Base-by-base conservation (phyloP, 139 green algal species). In the Desmodesmus armatus region DNA sequence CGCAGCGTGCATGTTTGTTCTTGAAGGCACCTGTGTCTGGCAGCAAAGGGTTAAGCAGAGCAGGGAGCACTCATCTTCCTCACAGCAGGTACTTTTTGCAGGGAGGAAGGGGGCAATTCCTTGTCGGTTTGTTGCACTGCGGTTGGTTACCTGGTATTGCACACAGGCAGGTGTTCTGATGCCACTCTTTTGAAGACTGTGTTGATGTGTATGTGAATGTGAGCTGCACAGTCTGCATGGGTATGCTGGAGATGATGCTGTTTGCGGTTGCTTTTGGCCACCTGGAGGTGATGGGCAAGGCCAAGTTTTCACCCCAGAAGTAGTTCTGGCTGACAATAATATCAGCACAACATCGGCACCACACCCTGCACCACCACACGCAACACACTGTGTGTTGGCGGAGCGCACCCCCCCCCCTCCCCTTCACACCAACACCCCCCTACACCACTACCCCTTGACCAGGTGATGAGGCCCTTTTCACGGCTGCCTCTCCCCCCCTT, bases 221-320 rank as follows among this genome's bases (percentile, higher is more conserved):
- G 1, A 62, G 3, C 43, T 58, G 13, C 41, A 23, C 77, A 93
- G 0, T 67, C 44, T 63, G 90, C 89, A 58, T n/a, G n/a, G n/a
- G n/a, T n/a, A n/a, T n/a, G n/a, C n/a, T n/a, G n/a, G n/a, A n/a
- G n/a, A n/a, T n/a, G 84, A 66, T 73, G n/a, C 75, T 97, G 63
- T 97, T 90, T 85, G 78, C 92, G 2, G 80, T 86, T 15, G 84
- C 27, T 33, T 41, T 17, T 78, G 27, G 90, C 0, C 43, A 92
- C 40, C 87, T 99, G 27, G 93, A 99, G 58, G 89, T 95, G 49
- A 99, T 99, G 97, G 97, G 96, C 83, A 99, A 99, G 88, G 81
- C 70, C 74, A 79, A 43, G 33, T 89, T 93, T 82, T 89, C 85
- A n/a, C n/a, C n/a, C n/a, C n/a, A n/a, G n/a, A n/a, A n/a, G n/a